Evolutionary conservation across 768 basidiomycete species (phyloP).

Genomic region (Trametes gibbosa): DNA sequence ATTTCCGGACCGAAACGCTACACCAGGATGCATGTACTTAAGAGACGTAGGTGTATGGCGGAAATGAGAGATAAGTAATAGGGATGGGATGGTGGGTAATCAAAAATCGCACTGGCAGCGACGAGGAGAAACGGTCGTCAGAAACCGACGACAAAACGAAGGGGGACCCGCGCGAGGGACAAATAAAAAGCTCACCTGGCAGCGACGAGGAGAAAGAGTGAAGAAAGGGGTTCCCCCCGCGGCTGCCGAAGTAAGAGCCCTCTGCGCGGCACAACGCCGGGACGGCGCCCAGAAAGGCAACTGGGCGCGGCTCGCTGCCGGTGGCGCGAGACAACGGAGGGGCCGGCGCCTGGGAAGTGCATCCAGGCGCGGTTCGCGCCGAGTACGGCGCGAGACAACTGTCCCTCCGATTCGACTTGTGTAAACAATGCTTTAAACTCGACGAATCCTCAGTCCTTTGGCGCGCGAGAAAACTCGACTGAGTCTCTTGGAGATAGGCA

Average conservation of each 20-base stretch:
- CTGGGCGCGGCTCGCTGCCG: neutral
- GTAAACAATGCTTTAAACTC: neutral
- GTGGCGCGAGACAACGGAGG: neutral
- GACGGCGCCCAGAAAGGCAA: neutral
- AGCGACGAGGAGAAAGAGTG: neutral
- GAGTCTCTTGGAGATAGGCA: neutral
- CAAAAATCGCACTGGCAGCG: neutral
- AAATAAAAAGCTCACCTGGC: neutral
- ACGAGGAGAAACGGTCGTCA: neutral
- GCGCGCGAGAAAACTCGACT: neutral
- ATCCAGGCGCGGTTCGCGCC: neutral
- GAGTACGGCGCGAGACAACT: neutral
- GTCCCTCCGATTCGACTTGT: neutral
- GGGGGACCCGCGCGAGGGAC: neutral
- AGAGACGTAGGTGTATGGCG: constrained; percentile 22
- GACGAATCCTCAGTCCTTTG: neutral
- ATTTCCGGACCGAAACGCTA: neutral
- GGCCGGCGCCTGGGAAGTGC: neutral
- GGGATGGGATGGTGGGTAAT: neutral
- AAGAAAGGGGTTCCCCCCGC: neutral
- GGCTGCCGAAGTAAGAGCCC: neutral
- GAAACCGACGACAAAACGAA: neutral
- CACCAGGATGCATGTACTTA: too few species aligned
- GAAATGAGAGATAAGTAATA: neutral
- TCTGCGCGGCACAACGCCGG: neutral